Evolutionary conservation across 495 filamentous ascomycete genomes (phyloP).

Genomic region (Astrothelium subdiscretum): DNA sequence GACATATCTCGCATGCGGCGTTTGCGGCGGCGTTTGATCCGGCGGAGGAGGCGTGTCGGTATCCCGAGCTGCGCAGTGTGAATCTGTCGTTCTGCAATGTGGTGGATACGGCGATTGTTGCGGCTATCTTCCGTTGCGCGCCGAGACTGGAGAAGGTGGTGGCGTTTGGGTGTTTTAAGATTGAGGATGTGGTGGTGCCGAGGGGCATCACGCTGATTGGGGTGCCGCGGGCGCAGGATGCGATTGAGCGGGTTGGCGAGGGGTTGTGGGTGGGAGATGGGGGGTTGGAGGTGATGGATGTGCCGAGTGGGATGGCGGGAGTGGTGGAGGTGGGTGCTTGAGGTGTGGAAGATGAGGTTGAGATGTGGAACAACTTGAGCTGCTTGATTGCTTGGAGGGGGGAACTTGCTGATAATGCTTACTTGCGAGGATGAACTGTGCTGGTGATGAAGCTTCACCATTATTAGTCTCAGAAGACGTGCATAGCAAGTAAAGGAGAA

Average conservation of each 20-base stretch:
- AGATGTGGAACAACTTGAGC: too few species aligned
- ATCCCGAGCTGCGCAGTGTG: slow-evolving; percentile 53
- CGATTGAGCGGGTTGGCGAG: slow-evolving; percentile 42
- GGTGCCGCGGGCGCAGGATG: slow-evolving; percentile 53
- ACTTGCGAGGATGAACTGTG: too few species aligned
- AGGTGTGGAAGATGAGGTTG: not conserved
- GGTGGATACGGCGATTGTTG: slow-evolving; percentile 63
- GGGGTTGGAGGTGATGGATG: slow-evolving; percentile 19
- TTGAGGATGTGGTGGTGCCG: slow-evolving; percentile 58
- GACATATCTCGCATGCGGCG: slow-evolving; percentile 56
- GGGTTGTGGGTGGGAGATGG: slow-evolving; percentile 25
- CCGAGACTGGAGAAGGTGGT: slow-evolving; percentile 59
- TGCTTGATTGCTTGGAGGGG: too few species aligned
- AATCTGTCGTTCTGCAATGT: slow-evolving; percentile 68
- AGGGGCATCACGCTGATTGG: slow-evolving; percentile 67
- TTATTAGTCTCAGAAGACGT: too few species aligned
- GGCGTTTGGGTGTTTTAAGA: slow-evolving; percentile 76
- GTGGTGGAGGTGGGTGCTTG: slow-evolving; percentile 20
- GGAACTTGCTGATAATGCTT: too few species aligned
- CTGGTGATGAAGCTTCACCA: too few species aligned
- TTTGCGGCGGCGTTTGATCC: slow-evolving; percentile 59
- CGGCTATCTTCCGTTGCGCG: slow-evolving; percentile 62
- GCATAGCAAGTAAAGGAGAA: too few species aligned
- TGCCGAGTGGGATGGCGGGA: slow-evolving; percentile 12
- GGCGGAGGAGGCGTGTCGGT: slow-evolving; percentile 35